Percentiles rank a stretch among this genome's conserved stretches.
These are phyloP conservation scores for Cladosporium sp. DNA, from an alignment of 2,329 filamentous ascomycete species.

Conservation along the genomic window DNA sequence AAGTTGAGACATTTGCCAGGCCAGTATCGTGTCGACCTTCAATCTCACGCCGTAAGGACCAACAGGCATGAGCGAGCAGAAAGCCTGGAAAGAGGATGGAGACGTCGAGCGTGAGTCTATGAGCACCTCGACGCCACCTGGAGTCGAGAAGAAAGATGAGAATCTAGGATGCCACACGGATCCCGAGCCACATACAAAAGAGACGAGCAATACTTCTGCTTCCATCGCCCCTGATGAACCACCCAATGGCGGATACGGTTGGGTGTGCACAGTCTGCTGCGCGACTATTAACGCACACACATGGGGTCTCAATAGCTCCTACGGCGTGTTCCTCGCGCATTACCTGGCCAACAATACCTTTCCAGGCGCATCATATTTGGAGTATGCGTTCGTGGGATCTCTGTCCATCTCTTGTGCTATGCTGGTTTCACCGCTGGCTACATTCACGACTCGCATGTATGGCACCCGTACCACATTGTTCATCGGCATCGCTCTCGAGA, in stretches of 20 bases:
- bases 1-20: background rate
- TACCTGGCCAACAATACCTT: constrained; percentile 69
- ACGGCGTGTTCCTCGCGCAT: constrained; percentile 74
- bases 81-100: constrained; percentile 57
- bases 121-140: background rate
- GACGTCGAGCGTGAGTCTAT: constrained; percentile 16
- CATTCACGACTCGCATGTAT: constrained; percentile 59
- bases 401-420: constrained; percentile 68
- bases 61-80: constrained; percentile 27
- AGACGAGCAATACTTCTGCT: background rate
- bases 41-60: background rate
- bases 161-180: background rate
- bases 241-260: constrained; percentile 62
- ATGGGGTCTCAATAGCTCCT: constrained; percentile 51
- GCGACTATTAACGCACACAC: constrained; percentile 51
- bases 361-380: constrained; percentile 62
- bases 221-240: background rate
- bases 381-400: constrained; percentile 77
- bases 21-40: background rate
- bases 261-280: constrained; percentile 54
- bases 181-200: background rate
- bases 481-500: constrained; percentile 65
- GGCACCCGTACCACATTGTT: constrained; percentile 67
- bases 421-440: constrained; percentile 68
- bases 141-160: background rate